phyloP scores from a whole-genome alignment of 1,139 yeast genomes.

The Blastobotrys capitulatus region DNA sequence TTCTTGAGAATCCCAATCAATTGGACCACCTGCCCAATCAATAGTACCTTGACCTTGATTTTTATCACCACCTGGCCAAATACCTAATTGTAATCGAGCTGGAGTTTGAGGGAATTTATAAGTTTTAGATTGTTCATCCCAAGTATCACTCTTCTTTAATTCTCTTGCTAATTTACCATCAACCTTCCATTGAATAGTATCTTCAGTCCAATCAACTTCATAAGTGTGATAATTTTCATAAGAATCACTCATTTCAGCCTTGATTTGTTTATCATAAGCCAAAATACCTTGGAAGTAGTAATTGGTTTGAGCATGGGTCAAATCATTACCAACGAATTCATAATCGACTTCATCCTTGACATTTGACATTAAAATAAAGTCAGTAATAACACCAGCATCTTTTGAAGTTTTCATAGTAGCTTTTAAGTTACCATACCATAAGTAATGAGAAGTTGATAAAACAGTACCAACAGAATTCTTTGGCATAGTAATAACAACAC shows the following conservation, averaged over 20 bases:
- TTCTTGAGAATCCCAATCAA: conserved; percentile 82
- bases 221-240: conserved; percentile 70
- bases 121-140: conserved; percentile 52
- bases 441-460: conserved; percentile 66
- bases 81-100: conserved; percentile 72
- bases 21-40: conserved; percentile 90
- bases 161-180: conserved; percentile 72
- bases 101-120: conserved; percentile 87
- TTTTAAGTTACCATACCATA: conserved; percentile 84
- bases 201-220: conserved; percentile 80
- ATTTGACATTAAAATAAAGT: conserved; percentile 76
- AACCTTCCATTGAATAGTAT: conserved; percentile 62
- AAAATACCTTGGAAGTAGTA: conserved; percentile 70
- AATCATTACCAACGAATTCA: conserved; percentile 76
- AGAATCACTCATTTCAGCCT: conserved; percentile 44
- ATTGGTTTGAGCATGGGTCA: conserved; percentile 67
- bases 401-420: conserved; percentile 70
- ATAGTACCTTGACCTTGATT: conserved; percentile 68
- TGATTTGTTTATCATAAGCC: conserved; percentile 56
- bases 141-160: conserved; percentile 59
- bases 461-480: conserved; percentile 71
- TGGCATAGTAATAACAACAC: conserved; percentile 70
- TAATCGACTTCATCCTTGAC: conserved; percentile 89
- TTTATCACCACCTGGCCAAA: conserved; percentile 90
- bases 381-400: conserved; percentile 75